Base-by-base conservation (phyloP, 371 early-diverging fungal genomes). In the Rhizopus delemar region DNA sequence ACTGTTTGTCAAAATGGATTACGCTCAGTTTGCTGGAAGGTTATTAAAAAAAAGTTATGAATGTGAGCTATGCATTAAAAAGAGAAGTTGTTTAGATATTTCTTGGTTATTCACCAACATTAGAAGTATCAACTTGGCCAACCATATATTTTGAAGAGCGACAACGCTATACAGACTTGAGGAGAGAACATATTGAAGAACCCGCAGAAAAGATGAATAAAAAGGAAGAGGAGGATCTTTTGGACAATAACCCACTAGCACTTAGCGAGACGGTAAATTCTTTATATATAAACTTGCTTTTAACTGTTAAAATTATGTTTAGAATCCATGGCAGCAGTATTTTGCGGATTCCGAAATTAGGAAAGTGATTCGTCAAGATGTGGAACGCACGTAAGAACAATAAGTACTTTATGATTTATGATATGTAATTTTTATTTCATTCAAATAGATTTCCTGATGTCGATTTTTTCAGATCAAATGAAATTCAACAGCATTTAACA, bases 311-410 rank as follows among this genome's bases (percentile, higher is more conserved):
- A 48, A 29, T 34, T 55, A 12, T 46, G 29, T 15, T 12, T 62
- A 93, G 87, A 95, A 92, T 68, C 95, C 95, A 35, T 97, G 97
- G 97, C 86, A 84, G 49, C 93, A 92, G 69, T 93, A 90, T 63
- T 94, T 93, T 73, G 80, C 84, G 49, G 95, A 97, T 74, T 78
- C 83, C 22, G 94, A 95, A 66, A 86, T 94, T 41, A 77, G 86
- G 53, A 88, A 89, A 63, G 75, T 91, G 9, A 97, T 97, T 41
- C 77, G 80, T 36, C 92, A 93, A 72, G 97, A 97, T 73, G 96
- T 97, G 33, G 92, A 92, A 46, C 77, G 97, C 68, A 95, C 95
- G 93, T 91, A 73, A 71, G 77, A 22, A 22, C 22, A 22, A 39
- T 4, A 53, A 33, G 7, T 43, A 32, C 35, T 11, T 3, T 63